phyloP scores from a whole-genome alignment of 2,329 filamentous ascomycete genomes.

The Bipolaris sorokiniana region DNA sequence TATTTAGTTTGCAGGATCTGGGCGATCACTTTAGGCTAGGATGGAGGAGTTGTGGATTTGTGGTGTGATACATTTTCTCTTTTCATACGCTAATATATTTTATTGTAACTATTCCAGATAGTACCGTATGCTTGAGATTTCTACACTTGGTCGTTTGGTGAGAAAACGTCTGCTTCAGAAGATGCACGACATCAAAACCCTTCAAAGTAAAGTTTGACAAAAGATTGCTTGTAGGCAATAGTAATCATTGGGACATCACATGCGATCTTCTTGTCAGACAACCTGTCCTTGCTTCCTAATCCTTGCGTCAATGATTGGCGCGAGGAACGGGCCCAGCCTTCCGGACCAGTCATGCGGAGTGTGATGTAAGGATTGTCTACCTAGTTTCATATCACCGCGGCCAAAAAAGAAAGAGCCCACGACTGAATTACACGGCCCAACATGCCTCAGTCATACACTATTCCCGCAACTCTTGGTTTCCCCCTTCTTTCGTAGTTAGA shows the following conservation, averaged over 20 bases:
- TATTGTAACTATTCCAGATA: neutral
- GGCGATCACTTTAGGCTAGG: neutral
- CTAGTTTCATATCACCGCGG: neutral
- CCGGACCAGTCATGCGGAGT: neutral
- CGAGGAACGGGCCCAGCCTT: neutral
- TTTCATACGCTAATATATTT: neutral
- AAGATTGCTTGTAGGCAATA: no score
- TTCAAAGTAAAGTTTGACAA: neutral
- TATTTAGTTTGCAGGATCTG: neutral
- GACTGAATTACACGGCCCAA: neutral
- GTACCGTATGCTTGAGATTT: neutral
- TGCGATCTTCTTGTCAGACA: neutral
- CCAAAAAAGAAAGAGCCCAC: neutral
- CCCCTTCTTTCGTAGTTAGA: neutral
- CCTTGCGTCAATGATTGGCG: neutral
- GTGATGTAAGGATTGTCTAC: conserved; percentile 2
- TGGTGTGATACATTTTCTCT: neutral
- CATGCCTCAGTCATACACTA: neutral
- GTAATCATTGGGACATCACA: neutral
- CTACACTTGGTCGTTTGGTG: neutral
- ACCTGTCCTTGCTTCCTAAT: neutral
- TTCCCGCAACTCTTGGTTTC: no score
- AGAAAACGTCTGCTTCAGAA: neutral
- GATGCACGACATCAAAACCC: no score
- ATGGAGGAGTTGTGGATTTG: no score